phyloP scores from a whole-genome alignment of 164 flowering plant genomes.

The Magnolia kwangsiensis region DNA sequence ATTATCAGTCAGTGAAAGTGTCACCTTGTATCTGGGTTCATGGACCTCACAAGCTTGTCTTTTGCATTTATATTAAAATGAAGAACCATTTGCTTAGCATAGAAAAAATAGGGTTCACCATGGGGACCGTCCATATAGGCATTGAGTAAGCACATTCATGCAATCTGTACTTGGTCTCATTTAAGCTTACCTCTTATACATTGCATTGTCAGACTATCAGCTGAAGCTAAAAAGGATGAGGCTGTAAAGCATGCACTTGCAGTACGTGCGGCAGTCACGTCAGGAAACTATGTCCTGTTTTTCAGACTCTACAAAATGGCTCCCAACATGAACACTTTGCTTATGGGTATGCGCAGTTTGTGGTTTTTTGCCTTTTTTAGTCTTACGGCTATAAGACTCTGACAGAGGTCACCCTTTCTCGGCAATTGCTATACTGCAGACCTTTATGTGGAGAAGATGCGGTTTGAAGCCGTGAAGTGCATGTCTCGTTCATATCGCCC shows the following conservation, averaged over 20 bases:
- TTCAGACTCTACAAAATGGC: conserved; percentile 84
- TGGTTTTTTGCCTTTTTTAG: background rate
- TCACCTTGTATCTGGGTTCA: background rate
- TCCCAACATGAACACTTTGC: conserved; percentile 70
- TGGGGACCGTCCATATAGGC: background rate
- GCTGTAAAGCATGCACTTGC: conserved; percentile 93
- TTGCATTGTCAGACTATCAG: conserved; percentile 53
- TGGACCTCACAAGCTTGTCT: background rate
- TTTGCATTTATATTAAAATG: background rate
- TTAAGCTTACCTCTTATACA: background rate
- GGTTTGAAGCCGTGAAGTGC: conserved; percentile 82
- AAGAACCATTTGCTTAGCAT: background rate
- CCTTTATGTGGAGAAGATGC: conserved; percentile 88
- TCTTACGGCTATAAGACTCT: background rate
- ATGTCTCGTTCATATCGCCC: conserved; percentile 94
- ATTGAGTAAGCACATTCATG: background rate
- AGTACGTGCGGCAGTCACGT: conserved; percentile 85
- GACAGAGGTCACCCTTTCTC: background rate
- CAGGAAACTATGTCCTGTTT: conserved; percentile 81
- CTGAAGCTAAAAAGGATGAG: conserved; percentile 58
- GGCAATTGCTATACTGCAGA: conserved; percentile 39
- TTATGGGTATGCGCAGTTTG: conserved; percentile 66
- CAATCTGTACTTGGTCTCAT: background rate
- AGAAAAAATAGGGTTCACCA: background rate
- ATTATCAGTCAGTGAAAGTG: too few species aligned